Percentiles rank a stretch among this genome's conserved stretches.
Conservation (phyloP, 306 rosid species). For the Cucumis hystrix region DNA sequence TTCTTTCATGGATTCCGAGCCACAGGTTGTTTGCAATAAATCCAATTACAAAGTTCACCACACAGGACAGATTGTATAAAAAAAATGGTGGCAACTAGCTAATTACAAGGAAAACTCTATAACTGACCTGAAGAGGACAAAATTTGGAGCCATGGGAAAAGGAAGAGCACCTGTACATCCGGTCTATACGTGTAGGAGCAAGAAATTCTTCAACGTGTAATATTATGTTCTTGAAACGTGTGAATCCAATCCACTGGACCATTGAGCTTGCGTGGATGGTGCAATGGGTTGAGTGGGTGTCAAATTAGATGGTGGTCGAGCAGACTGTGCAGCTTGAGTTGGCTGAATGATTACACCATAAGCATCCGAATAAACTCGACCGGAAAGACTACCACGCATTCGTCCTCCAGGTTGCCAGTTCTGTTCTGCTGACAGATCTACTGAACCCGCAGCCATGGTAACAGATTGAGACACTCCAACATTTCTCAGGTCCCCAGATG, state of each 20-base stretch:
- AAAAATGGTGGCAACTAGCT: neutral
- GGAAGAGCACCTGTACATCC: neutral
- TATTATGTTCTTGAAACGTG: neutral
- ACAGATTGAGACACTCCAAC: constrained; percentile 26
- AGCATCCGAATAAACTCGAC: constrained; percentile 28
- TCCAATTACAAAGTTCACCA: neutral
- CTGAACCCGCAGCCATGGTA: constrained; percentile 21
- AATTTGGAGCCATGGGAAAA: neutral
- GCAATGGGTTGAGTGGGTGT: constrained; percentile 10
- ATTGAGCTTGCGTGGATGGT: neutral
- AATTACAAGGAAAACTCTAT: neutral
- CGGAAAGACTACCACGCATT: constrained; percentile 83
- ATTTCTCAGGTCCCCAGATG: constrained; percentile 28
- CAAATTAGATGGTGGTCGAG: constrained; percentile 13
- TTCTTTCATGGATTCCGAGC: neutral
- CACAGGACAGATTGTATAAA: neutral
- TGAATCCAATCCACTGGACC: neutral
- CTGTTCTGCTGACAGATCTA: constrained; percentile 28
- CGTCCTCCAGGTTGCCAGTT: constrained; percentile 49
- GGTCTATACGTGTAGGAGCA: neutral
- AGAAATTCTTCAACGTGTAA: neutral
- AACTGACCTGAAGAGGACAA: neutral
- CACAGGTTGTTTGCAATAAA: neutral
- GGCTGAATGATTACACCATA: constrained; percentile 39
- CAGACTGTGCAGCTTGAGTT: constrained; percentile 24